Evolutionary conservation across 1,284 basidiomycete genomes (phyloP).

Genomic region (Leccinum fallax): DNA sequence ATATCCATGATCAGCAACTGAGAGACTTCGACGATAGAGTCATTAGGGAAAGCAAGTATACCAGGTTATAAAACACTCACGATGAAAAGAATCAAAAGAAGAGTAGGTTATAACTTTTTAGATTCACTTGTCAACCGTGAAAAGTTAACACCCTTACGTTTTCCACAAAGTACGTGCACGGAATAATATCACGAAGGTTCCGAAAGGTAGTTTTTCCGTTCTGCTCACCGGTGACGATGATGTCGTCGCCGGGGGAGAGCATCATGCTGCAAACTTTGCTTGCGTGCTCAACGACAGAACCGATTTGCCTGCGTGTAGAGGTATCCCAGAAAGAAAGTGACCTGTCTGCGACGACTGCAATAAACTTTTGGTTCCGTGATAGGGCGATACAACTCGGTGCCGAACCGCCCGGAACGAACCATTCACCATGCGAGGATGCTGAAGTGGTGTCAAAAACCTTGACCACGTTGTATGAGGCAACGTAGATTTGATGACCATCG

Average conservation of each 20-base stretch:
- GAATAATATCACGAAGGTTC: neutral
- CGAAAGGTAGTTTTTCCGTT: neutral
- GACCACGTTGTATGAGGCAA: neutral
- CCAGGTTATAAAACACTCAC: neutral
- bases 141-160: neutral
- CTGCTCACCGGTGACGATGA: too few species aligned
- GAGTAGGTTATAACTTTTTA: neutral
- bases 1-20: constrained; percentile 4
- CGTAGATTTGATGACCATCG: neutral
- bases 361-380: too few species aligned
- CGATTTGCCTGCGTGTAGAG: too few species aligned
- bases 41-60: too few species aligned
- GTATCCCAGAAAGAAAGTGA: too few species aligned
- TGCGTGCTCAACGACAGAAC: neutral
- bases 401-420: neutral
- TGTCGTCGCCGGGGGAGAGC: neutral
- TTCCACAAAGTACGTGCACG: neutral
- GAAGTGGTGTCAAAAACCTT: neutral
- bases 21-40: too few species aligned
- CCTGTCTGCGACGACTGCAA: too few species aligned
- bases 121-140: neutral
- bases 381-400: too few species aligned
- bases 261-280: neutral
- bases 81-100: neutral
- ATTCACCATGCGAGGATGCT: neutral